Evolutionary conservation across 192 early-diverging fungal genomes (phyloP), one percentile per base, ranked within the genome.

Genomic region (Backusella sp.): DNA sequence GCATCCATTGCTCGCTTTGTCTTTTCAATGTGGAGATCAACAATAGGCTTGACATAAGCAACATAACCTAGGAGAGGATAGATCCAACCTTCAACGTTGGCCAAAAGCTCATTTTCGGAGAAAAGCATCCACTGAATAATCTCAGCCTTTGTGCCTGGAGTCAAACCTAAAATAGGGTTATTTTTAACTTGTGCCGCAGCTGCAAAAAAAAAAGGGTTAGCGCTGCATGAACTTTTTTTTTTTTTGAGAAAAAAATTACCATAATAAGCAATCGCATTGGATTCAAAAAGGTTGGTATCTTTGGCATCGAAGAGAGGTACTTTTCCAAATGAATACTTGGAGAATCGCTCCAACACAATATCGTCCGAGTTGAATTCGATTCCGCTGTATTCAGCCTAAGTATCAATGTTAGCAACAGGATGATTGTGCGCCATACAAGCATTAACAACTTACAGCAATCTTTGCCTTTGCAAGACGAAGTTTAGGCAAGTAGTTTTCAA

Each of bases 11-110:
- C 56, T 4, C 26, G 21, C 11, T 28, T 62, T 62, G 56, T 62
- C 11, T 62, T 62, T 62, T 62, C 56, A 28, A 92, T 90, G 32
- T 92, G 88, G 70, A 90, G 86, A 80, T 86, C 88, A 81, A 91
- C 87, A 65, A 82, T 84, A 30, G 85, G 83, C 80, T 89, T 86
- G 14, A 72, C 28, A 42, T 32, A 83, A 12, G 56, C n/a, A 15
- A 23, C 19, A 39, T 66, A 84, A 37, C 80, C 82, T 19, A 87
- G 62, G 30, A 86, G 68, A 4, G 91, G 86, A 68, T 69, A 66
- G 26, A 91, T 17, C 62, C 78, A 80, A 53, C 80, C 80, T 12
- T 66, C 23, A 30, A 84, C 62, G 36, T 86, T 77, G 26, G 83
- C 81, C 9, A 75, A 66, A 56, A 90, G 68, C 37, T 91, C 90